These are phyloP conservation scores for Blastobotrys parvus DNA, from an alignment of 805 yeast species.

Conservation along the genomic window DNA sequence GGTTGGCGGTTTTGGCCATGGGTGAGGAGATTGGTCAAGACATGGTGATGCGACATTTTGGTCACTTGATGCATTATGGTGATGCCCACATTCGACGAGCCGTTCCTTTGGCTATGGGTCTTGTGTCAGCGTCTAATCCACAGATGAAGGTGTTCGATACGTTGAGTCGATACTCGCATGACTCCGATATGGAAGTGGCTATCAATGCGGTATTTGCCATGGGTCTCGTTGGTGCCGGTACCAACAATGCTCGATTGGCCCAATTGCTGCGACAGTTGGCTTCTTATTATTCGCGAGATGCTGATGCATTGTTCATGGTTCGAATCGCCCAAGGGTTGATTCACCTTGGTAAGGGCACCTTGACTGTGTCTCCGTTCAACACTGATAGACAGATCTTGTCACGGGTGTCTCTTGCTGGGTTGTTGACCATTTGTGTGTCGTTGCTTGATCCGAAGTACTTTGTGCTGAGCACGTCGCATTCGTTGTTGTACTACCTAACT, in stretches of 20 bases:
- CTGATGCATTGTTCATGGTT: conserved; percentile 85
- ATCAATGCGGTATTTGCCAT: conserved; percentile 89
- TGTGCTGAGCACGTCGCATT: conserved; percentile 66
- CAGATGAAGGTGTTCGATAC: conserved; percentile 97
- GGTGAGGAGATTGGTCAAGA: conserved; percentile 98
- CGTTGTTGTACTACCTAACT: conserved; percentile 73
- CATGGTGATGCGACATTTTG: conserved; percentile 94
- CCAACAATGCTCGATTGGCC: conserved; percentile 95
- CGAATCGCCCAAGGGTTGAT: conserved; percentile 92
- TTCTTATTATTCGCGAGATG: conserved; percentile 80
- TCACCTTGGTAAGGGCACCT: conserved; percentile 93
- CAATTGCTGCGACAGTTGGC: conserved; percentile 93
- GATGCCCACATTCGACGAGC: conserved; percentile 83
- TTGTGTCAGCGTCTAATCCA: conserved; percentile 87
- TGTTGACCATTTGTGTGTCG: conserved; percentile 76
- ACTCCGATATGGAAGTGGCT: conserved; percentile 88
- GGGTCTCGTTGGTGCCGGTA: conserved; percentile 99
- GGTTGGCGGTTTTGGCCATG: conserved; percentile 89
- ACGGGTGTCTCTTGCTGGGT: conserved; percentile 82
- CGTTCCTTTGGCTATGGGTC: conserved; percentile 97
- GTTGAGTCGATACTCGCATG: conserved; percentile 92
- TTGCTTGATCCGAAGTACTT: conserved; percentile 79
- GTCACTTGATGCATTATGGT: conserved; percentile 97
- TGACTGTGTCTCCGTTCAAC: conserved; percentile 80
- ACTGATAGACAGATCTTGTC: conserved; percentile 81